A percentile compares a stretch with the other conserved stretches of the same genome.
These are phyloP conservation scores for Gnomoniopsis sp. DNA, from an alignment of 2,329 filamentous ascomycete species.

Conservation along the genomic window DNA sequence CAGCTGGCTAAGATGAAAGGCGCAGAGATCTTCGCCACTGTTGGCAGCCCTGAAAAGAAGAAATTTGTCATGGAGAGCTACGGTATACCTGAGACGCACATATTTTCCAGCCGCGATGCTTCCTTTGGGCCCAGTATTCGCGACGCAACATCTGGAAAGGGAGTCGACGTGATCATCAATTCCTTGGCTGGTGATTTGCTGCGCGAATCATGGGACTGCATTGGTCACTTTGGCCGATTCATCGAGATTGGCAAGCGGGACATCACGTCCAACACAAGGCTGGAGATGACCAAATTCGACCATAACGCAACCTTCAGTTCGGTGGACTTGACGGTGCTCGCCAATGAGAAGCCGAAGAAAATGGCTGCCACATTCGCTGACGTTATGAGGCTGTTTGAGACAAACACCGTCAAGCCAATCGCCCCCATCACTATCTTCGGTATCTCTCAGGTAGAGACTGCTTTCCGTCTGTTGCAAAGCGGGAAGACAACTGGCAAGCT, in stretches of 20 bases:
- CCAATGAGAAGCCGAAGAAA: background rate
- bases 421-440: slow-evolving; percentile 19
- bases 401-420: slow-evolving; percentile 4
- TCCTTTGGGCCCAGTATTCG: background rate
- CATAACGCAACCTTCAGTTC: slow-evolving; percentile 17
- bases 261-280: background rate
- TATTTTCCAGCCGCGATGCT: slow-evolving; percentile 14
- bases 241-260: slow-evolving; percentile 16
- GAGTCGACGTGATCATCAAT: slow-evolving; percentile 19
- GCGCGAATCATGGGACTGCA: slow-evolving; percentile 5
- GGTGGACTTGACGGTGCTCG: slow-evolving; percentile 1
- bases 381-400: background rate
- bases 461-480: slow-evolving; percentile 34
- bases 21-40: slow-evolving; percentile 28
- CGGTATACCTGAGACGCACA: slow-evolving; percentile 19
- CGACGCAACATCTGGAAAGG: background rate
- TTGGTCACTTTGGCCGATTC: slow-evolving; percentile 12
- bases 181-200: slow-evolving; percentile 3
- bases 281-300: slow-evolving; percentile 11
- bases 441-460: slow-evolving; percentile 26
- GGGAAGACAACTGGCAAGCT: slow-evolving; percentile 29
- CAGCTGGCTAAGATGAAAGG: slow-evolving; percentile 6
- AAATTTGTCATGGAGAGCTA: slow-evolving; percentile 21
- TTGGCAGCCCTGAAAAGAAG: slow-evolving; percentile 27
- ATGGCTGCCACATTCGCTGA: background rate